phyloP scores from a whole-genome alignment of 257 asterid species.

The Thymus mandschuricus region DNA sequence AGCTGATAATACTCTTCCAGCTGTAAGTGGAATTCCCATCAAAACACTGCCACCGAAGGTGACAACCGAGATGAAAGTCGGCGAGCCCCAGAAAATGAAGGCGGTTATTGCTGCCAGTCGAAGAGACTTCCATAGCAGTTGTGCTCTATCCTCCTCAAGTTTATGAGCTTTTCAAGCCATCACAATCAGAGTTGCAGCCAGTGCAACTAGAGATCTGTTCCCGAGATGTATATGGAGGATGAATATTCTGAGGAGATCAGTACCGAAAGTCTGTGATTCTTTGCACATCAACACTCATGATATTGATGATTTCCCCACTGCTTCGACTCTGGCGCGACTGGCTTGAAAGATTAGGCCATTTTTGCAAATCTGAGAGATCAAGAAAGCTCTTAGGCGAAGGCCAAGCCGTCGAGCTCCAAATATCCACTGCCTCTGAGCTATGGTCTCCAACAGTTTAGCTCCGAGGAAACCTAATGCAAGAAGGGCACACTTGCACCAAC shows the following conservation, averaged over 20 bases:
- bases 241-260: conserved; percentile 71
- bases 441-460: conserved; percentile 85
- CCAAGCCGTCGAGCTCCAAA: conserved; percentile 95
- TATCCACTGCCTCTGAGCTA: conserved; percentile 95
- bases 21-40: conserved; percentile 91
- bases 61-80: conserved; percentile 76
- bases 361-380: conserved; percentile 80
- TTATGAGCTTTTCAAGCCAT: conserved; percentile 65
- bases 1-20: conserved; percentile 86
- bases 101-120: conserved; percentile 64
- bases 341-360: conserved; percentile 85
- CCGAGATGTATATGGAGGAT: conserved; percentile 78
- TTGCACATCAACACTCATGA: conserved; percentile 93
- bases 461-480: conserved; percentile 80
- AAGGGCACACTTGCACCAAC: conserved; percentile 75
- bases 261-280: conserved; percentile 86
- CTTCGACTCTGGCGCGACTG: conserved; percentile 75
- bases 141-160: conserved; percentile 61
- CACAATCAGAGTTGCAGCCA: conserved; percentile 64
- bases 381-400: conserved; percentile 78
- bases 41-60: conserved; percentile 86
- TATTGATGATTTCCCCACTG: conserved; percentile 89
- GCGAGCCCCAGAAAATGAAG: conserved; percentile 93
- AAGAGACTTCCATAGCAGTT: conserved; percentile 81
- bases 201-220: conserved; percentile 68